Evolutionary conservation across 176 grass and related monocot genomes (phyloP).

Genomic region (Carex littledalei): DNA sequence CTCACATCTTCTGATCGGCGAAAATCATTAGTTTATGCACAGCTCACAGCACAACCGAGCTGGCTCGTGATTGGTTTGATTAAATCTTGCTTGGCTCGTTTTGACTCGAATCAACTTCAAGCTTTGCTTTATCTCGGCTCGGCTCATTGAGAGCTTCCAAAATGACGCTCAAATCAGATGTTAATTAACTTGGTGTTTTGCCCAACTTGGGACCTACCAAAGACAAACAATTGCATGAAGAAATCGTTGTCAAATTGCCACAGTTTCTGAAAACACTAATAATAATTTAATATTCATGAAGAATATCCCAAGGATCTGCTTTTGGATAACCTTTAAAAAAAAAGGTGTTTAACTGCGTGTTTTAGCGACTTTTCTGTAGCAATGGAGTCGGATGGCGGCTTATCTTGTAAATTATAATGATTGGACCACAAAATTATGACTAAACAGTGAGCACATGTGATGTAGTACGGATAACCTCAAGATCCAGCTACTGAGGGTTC

Average conservation of each 20-base stretch:
- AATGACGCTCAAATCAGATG: background rate
- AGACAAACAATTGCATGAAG: background rate
- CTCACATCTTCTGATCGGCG: no score
- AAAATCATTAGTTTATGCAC: no score
- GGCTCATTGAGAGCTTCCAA: no score
- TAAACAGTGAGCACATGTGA: no score
- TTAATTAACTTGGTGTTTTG: background rate
- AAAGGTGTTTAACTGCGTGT: background rate
- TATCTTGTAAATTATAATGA: no score
- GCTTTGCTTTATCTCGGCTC: no score
- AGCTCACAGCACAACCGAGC: background rate
- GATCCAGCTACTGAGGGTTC: no score
- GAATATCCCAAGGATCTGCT: background rate
- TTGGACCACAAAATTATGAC: no score
- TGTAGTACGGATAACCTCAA: no score
- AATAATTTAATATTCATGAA: background rate
- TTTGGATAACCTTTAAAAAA: background rate
- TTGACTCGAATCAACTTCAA: no score
- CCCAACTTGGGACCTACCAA: background rate
- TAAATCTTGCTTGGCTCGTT: no score
- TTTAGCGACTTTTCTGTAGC: background rate
- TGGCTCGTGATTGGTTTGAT: no score
- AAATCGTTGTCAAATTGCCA: background rate
- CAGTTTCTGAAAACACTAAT: background rate
- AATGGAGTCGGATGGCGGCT: background rate